Base-by-base conservation (phyloP, 768 basidiomycete species). In the Lyophyllum decastes region DNA sequence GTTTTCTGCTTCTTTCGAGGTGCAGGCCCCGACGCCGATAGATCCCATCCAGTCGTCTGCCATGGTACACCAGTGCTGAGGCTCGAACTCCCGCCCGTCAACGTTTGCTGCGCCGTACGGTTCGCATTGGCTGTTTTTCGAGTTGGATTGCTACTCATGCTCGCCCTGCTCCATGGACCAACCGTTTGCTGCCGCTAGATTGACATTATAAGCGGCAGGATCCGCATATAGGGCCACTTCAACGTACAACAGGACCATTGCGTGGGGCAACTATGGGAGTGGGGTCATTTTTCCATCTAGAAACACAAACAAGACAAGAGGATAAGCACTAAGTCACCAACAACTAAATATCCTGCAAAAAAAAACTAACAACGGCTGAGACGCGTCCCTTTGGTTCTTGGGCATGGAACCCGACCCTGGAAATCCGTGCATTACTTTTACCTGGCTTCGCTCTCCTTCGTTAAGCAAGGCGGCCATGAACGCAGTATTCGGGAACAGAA, bases 341-440 rank as follows among this genome's bases (percentile, higher is more conserved):
- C 3, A 33, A n/a, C 34, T n/a, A n/a, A 19, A 16, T 4, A 41
- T 16, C 2, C 44, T n/a, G 47, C 21, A 38, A 40, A 53, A 49
- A 27, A 59, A 53, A 49, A 27, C 59, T 45, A 46, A 60, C 62
- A 46, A 38, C 6, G 17, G 7, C 49, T 34, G 22, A 43, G 62
- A 61, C 62, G 59, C 62, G 62, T 61, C 52, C 45, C 54, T 52
- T 9, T 16, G 19, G 26, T 46, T 51, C 19, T 51, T 34, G 2
- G 59, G 24, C 33, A 49, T 26, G 9, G 46, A 25, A 11, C 2
- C 24, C 24, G 16, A 17, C 26, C 16, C 24, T 2, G 6, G 7
- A 17, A 38, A 7, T 21, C 60, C 59, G n/a, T 61, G 60, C 12
- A 40, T 35, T 9, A 22, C n/a, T 7, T 41, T 30, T 2, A 52